Evolutionary conservation across 1,139 yeast species (phyloP), one percentile per base, ranked within the genome.

Genomic region (Groenewaldozyma auringiensis): DNA sequence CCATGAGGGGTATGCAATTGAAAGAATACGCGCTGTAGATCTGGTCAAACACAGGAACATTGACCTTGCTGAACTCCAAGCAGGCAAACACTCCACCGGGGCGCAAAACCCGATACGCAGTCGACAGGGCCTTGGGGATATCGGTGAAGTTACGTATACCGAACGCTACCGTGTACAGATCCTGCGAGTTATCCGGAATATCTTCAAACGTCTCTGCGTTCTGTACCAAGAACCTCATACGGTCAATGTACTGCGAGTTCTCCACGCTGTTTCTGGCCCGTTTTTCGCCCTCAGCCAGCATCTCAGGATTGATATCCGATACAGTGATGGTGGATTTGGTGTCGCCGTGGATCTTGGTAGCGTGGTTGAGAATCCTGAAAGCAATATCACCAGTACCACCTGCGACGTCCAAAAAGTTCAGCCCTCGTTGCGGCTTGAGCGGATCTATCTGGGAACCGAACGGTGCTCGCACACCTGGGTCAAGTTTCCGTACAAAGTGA

Each of bases 361-460:
- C 97, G 63, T 92, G 95, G 58, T 89, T 96, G 53, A 92, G 71
- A 51, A 94, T 75, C 4, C 98, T 94, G 68, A 88, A 88, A 1
- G 98, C 98, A 66, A 92, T 89, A 63, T 92, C 99, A 41, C 98
- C 99, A 14, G 97, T 88, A 29, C 99, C 99, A 48, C 98, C 99
- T 34, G 98, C 99, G 46, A 94, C 97, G 66, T 92, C 99, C 52
- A 92, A 73, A 60, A 92, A 89, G 52, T 81, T 79, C 60, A 92
- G 71, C 8, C 88, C 79, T 39, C 92, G 94, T 3, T 95, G 89
- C 2, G 25, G 21, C 6, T 25, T 25, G 6, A 8, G 29, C 11
- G 6, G 9, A 25, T 6, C 6, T 8, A 11, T 25, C 6, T 6
- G 11, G 6, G 29, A 8, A 4, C 8, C 21, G 6, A 20, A 16